These are phyloP conservation scores for Pseudogymnoascus sp. DNA, from an alignment of 2,329 filamentous ascomycete species.

Conservation along the genomic window DNA sequence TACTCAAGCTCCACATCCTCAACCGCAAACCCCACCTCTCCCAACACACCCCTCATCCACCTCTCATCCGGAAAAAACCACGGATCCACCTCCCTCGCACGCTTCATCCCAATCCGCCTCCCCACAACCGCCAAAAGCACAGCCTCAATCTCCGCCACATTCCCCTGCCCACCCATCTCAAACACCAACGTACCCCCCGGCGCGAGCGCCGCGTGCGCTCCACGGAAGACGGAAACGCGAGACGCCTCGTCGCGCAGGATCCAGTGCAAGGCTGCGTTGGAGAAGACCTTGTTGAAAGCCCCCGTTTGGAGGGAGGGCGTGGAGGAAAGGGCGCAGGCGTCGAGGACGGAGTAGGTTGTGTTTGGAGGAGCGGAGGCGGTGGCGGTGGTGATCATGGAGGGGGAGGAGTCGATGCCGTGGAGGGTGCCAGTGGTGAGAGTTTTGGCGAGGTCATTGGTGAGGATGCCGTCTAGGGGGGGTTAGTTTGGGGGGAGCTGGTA, in stretches of 20 bases:
- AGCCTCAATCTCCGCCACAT: conserved; percentile 54
- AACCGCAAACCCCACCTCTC: conserved; percentile 29
- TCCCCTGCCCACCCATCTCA: conserved; percentile 65
- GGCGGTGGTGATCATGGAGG: conserved; percentile 49
- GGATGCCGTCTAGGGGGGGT: conserved; percentile 43
- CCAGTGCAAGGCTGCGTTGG: conserved; percentile 61
- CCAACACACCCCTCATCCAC: conserved; percentile 41
- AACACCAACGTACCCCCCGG: conserved; percentile 54
- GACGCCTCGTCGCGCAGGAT: conserved; percentile 41
- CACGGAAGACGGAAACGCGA: conserved; percentile 35
- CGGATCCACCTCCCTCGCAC: conserved; percentile 44
- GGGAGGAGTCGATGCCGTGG: conserved; percentile 51
- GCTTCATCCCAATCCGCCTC: conserved; percentile 42
- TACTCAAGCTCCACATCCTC: conserved; percentile 54
- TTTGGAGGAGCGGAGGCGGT: conserved; percentile 17
- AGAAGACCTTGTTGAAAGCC: conserved; percentile 48
- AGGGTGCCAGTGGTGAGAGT: conserved; percentile 39
- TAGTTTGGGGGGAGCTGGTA: not conserved
- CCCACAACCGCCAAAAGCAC: conserved; percentile 47
- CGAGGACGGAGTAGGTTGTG: conserved; percentile 20
- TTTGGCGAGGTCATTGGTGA: conserved; percentile 46
- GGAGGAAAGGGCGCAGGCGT: not conserved
- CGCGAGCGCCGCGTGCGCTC: conserved; percentile 34
- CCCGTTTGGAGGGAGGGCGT: not conserved
- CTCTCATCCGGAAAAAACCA: conserved; percentile 66